phyloP scores from a whole-genome alignment of 768 basidiomycete genomes.

The Brasilioporus rufonigricans region DNA sequence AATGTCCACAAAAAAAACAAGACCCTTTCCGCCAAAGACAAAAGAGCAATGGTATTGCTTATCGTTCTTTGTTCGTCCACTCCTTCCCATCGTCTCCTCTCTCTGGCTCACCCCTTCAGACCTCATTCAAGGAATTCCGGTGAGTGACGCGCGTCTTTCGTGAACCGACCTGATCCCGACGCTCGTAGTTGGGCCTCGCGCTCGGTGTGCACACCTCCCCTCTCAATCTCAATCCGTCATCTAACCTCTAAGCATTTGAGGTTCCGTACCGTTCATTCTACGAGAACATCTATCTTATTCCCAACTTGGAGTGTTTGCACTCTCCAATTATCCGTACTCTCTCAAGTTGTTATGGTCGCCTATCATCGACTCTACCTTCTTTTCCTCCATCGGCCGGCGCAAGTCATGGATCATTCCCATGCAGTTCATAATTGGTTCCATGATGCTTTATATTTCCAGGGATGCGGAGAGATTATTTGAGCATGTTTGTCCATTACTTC shows the following conservation, averaged over 20 bases:
- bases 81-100: constrained; percentile 2
- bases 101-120: constrained; percentile 40
- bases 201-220: constrained; percentile 50
- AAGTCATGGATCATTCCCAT: constrained; percentile 99
- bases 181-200: constrained; percentile 74
- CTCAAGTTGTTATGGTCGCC: constrained; percentile 98
- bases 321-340: constrained; percentile 93
- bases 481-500: constrained; percentile 47
- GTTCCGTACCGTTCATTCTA: constrained; percentile 94
- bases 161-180: constrained; percentile 5
- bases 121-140: constrained; percentile 86
- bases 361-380: constrained; percentile 89
- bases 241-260: constrained; percentile 37
- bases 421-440: constrained; percentile 82
- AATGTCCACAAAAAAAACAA: constrained; percentile 38
- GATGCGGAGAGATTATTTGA: constrained; percentile 76
- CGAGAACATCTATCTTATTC: constrained; percentile 96
- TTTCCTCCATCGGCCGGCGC: constrained; percentile 80
- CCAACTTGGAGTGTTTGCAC: constrained; percentile 90
- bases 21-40: constrained; percentile 70
- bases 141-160: constrained; percentile 40
- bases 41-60: constrained; percentile 78
- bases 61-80: constrained; percentile 78
- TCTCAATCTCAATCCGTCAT: background rate
- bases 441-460: constrained; percentile 77